phyloP scores from a whole-genome alignment of 208 protist species.

The Trypanosoma mega region DNA sequence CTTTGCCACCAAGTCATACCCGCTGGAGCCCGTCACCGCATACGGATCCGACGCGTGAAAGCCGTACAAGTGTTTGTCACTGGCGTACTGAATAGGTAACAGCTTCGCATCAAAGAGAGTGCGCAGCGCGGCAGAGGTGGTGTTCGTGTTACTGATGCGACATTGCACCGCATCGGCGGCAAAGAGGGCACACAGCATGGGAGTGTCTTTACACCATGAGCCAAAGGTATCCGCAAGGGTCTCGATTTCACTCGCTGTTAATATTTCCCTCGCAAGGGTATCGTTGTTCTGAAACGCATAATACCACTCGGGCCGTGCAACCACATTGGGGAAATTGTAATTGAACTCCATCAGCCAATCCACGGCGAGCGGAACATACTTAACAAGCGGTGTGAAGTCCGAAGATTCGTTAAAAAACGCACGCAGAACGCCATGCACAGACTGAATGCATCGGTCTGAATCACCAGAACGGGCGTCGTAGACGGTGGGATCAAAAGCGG shows the following conservation, averaged over 20 bases:
- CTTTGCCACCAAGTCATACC: constrained; percentile 18
- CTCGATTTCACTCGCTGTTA: constrained; percentile 12
- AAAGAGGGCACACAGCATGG: constrained; percentile 30
- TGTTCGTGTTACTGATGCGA: constrained; percentile 16
- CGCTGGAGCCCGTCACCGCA: constrained; percentile 22
- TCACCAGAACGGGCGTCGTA: constrained; percentile 13
- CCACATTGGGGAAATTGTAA: constrained; percentile 24
- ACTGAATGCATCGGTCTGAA: constrained; percentile 25
- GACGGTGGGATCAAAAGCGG: not conserved
- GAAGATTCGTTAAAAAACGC: constrained; percentile 16
- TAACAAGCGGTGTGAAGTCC: constrained; percentile 18
- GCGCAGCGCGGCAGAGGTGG: constrained; percentile 3
- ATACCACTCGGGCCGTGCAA: constrained; percentile 17
- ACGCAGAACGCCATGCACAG: constrained; percentile 15
- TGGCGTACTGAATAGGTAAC: constrained; percentile 13
- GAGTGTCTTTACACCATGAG: constrained; percentile 19
- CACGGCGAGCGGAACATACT: constrained; percentile 6
- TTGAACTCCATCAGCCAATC: constrained; percentile 32
- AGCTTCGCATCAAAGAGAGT: constrained; percentile 20
- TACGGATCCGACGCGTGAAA: constrained; percentile 21
- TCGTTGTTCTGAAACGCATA: constrained; percentile 26
- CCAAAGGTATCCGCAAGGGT: constrained; percentile 23
- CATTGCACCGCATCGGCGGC: constrained; percentile 25
- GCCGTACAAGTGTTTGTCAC: constrained; percentile 16
- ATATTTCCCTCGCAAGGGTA: constrained; percentile 13